phyloP scores from a whole-genome alignment of 164 flowering plant species.

The Macadamia tetraphylla region DNA sequence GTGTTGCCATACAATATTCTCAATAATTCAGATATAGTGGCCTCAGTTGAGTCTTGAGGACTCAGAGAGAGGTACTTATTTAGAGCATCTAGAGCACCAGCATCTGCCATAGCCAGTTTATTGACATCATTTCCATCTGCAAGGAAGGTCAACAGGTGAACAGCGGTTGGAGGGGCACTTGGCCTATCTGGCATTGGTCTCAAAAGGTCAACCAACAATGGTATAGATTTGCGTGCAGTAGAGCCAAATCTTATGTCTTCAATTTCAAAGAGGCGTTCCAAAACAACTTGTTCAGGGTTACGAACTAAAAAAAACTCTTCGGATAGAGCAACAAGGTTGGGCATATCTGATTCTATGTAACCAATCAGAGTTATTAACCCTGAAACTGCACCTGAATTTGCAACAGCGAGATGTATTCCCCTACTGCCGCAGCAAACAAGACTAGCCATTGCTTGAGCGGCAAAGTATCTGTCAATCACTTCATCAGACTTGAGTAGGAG shows the following conservation, averaged over 20 bases:
- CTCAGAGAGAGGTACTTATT: slow-evolving; percentile 73
- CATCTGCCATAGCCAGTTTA: slow-evolving; percentile 77
- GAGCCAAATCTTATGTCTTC: slow-evolving; percentile 75
- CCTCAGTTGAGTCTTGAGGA: slow-evolving; percentile 77
- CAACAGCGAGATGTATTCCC: slow-evolving; percentile 55
- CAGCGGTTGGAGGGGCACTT: slow-evolving; percentile 72
- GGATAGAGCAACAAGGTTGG: slow-evolving; percentile 58
- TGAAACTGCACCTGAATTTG: slow-evolving; percentile 76
- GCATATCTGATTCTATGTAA: slow-evolving; percentile 56
- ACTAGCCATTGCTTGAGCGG: slow-evolving; percentile 86
- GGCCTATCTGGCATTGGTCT: slow-evolving; percentile 87
- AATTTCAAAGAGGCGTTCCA: slow-evolving; percentile 64
- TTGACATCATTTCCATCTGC: slow-evolving; percentile 77
- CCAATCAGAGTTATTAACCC: slow-evolving; percentile 66
- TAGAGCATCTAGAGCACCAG: slow-evolving; percentile 84
- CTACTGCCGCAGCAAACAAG: slow-evolving; percentile 54
- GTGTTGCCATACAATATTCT: slow-evolving; percentile 63
- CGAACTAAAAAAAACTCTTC: slow-evolving; percentile 59
- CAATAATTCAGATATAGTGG: slow-evolving; percentile 53
- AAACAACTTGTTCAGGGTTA: slow-evolving; percentile 66
- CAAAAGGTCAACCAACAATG: slow-evolving; percentile 73
- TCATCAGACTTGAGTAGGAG: slow-evolving; percentile 64
- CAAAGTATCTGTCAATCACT: slow-evolving; percentile 61
- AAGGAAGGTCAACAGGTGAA: slow-evolving; percentile 53
- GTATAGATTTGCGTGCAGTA: slow-evolving; percentile 69